These are phyloP conservation scores for Aphanocladium album DNA, from an alignment of 2,329 filamentous ascomycete genomes.

Conservation along the genomic window DNA sequence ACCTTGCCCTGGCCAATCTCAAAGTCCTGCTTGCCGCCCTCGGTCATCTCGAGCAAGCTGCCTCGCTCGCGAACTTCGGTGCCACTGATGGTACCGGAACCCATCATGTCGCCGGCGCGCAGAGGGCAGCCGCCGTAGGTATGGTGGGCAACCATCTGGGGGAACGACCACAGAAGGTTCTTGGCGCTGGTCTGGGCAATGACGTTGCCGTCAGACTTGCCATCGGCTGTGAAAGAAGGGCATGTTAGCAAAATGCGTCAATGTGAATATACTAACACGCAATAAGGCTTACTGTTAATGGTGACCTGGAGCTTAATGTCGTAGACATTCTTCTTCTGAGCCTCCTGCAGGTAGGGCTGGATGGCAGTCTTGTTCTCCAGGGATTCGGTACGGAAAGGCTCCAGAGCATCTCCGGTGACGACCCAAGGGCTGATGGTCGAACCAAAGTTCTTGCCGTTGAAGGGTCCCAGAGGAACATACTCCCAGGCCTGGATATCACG, in stretches of 20 bases:
- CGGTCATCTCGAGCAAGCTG: slow-evolving; percentile 41
- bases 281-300: slow-evolving; percentile 32
- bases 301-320: slow-evolving; percentile 35
- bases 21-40: slow-evolving; percentile 40
- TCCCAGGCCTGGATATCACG: slow-evolving; percentile 59
- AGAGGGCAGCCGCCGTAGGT: slow-evolving; percentile 66
- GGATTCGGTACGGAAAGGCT: slow-evolving; percentile 20
- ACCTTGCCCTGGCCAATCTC: slow-evolving; percentile 35
- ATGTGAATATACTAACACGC: too few relatives aligned
- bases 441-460: slow-evolving; percentile 57
- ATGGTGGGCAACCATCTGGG: slow-evolving; percentile 75
- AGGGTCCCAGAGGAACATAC: slow-evolving; percentile 57
- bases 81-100: slow-evolving; percentile 42
- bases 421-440: slow-evolving; percentile 61
- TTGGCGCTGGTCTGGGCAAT: slow-evolving; percentile 16
- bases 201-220: slow-evolving; percentile 3
- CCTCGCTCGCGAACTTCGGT: slow-evolving; percentile 33
- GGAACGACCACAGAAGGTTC: slow-evolving; percentile 64
- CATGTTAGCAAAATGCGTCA: background rate
- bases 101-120: slow-evolving; percentile 64
- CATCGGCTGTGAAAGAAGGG: slow-evolving; percentile 5
- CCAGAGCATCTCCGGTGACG: slow-evolving; percentile 54
- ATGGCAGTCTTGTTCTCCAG: slow-evolving; percentile 30
- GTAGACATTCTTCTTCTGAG: slow-evolving; percentile 30
- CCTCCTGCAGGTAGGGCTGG: slow-evolving; percentile 51